Evolutionary conservation across 805 yeast species (phyloP).

Genomic region (Wickerhamia fluorescens): DNA sequence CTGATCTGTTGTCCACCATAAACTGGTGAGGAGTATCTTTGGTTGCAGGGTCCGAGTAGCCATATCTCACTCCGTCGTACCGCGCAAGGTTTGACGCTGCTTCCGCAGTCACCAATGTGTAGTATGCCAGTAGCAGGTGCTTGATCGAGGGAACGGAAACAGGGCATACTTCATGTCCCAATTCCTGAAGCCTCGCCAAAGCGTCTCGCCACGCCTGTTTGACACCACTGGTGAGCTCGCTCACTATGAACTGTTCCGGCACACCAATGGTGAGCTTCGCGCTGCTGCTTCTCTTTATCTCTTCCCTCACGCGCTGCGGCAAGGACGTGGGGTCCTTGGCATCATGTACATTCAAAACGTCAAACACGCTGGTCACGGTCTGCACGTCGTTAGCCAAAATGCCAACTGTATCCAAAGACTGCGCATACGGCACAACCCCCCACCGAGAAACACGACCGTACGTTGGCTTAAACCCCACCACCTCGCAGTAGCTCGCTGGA

Average conservation of each 20-base stretch:
- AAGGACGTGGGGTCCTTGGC: constrained; percentile 74
- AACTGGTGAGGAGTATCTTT: constrained; percentile 6
- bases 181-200: constrained; percentile 35
- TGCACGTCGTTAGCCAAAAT: constrained; percentile 50
- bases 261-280: constrained; percentile 48
- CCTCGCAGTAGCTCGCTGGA: constrained; percentile 84
- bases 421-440: constrained; percentile 92
- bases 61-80: constrained; percentile 87
- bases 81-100: constrained; percentile 89
- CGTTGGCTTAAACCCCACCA: constrained; percentile 85
- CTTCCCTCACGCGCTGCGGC: constrained; percentile 24
- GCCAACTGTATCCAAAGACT: constrained; percentile 92
- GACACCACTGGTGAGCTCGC: constrained; percentile 44
- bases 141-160: constrained; percentile 68
- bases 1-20: constrained; percentile 45
- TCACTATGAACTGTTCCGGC: constrained; percentile 57
- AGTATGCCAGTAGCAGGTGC: constrained; percentile 70
- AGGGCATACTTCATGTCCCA: constrained; percentile 49
- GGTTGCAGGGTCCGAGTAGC: constrained; percentile 33
- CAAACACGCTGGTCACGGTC: constrained; percentile 42
- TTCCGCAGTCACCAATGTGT: constrained; percentile 85
- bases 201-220: constrained; percentile 40
- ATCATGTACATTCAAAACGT: constrained; percentile 55
- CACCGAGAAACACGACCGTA: constrained; percentile 88
- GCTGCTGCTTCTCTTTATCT: constrained; percentile 7